Evolutionary conservation across 1,284 basidiomycete genomes (phyloP), one percentile per base, ranked within the genome.

Genomic region (Ustilago nuda): DNA sequence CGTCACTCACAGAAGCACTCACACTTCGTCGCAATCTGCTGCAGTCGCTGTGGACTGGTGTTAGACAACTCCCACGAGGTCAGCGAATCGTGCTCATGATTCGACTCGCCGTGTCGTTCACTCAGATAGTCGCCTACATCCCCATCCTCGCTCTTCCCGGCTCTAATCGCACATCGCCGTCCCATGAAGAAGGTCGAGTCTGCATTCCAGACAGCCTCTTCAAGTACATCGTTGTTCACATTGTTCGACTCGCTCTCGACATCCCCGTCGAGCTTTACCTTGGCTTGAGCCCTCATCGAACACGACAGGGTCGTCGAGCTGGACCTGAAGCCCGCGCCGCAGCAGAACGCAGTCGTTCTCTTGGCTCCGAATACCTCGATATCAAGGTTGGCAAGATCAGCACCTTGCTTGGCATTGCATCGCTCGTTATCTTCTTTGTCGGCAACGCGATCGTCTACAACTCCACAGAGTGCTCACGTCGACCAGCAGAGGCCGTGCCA

Each of bases 361-460:
- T 83, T 13, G 81, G 81, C 32, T 77, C 62, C 2, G 56, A 79
- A 36, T 56, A 60, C 9, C 68, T 79, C 56, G 81, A 83, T 33
- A 19, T 61, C 45, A 78, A 79, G 36, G 36, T 77, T 8, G 61
- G 64, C 55, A 67, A 66, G 57, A 55, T 82, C 53, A 60, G 59
- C 50, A 77, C 81, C 41, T 30, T 83, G 41, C 61, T 83, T 45
- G 76, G 76, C 51, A 66, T 83, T 19, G 65, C 68, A 5, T 65
- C 70, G 12, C 48, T 79, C 36, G 74, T 80, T 65, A 66, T 82
- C 59, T 83, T 82, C 50, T 66, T 78, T 45, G 74, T 82, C 15
- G 81, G 81, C 33, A 83, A 83, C 66, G 78, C 78, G 17, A 70
- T 75, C 48, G 75, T 81, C 37, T 83, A 80, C 58, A 76, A 66